These are phyloP conservation scores for Penicillium macrosclerotiorum DNA, from an alignment of 495 filamentous ascomycete species.

Conservation along the genomic window DNA sequence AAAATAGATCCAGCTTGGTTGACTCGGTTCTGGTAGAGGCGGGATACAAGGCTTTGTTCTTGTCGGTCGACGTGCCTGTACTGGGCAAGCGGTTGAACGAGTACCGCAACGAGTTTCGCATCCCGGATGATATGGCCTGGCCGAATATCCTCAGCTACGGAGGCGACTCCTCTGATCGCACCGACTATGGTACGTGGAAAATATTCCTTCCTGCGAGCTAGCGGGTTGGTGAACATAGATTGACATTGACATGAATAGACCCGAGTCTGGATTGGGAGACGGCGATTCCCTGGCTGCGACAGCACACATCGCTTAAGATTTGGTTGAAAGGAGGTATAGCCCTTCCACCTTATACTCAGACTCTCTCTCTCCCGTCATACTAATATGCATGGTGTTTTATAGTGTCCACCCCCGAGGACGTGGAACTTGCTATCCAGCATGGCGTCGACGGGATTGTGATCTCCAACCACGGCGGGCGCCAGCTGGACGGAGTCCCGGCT, in stretches of 20 bases:
- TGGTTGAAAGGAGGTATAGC: constrained; percentile 76
- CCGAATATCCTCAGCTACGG: constrained; percentile 35
- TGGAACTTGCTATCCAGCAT: constrained; percentile 69
- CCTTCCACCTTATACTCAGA: no score
- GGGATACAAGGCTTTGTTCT: constrained; percentile 89
- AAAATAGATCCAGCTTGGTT: no score
- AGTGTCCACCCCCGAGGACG: constrained; percentile 76
- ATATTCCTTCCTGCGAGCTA: background rate
- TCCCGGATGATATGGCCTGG: constrained; percentile 35
- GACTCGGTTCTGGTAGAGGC: constrained; percentile 55
- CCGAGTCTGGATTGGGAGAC: constrained; percentile 74
- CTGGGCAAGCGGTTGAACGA: constrained; percentile 58
- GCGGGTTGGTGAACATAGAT: background rate
- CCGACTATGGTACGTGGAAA: constrained; percentile 27
- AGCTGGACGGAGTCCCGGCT: constrained; percentile 83
- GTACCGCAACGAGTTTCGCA: constrained; percentile 42
- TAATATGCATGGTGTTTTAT: no score
- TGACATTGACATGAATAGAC: constrained; percentile 61
- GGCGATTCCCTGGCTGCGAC: constrained; percentile 83
- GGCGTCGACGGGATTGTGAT: constrained; percentile 85
- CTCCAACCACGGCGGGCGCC: constrained; percentile 89
- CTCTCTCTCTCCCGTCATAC: no score
- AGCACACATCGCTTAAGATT: constrained; percentile 87
- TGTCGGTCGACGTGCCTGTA: constrained; percentile 91
- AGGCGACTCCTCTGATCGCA: constrained; percentile 25